phyloP scores from a whole-genome alignment of 2,329 filamentous ascomycete species.

The Colletotrichum sp. region DNA sequence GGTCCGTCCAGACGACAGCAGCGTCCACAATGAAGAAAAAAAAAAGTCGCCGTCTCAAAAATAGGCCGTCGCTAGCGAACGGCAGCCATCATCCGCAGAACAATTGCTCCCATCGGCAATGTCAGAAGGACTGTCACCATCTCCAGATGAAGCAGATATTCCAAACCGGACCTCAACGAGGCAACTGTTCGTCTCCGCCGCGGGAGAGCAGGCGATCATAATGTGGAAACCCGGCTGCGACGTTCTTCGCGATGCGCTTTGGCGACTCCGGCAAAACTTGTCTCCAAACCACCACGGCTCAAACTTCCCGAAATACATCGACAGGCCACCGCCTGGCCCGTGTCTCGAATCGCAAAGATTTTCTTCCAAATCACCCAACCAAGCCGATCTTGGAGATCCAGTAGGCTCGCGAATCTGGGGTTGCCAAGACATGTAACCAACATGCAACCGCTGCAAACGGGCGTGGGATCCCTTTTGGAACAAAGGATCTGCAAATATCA shows the following conservation, averaged over 20 bases:
- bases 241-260: not conserved
- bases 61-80: not conserved
- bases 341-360: not conserved
- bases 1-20: not conserved
- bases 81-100: not conserved
- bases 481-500: not conserved
- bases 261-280: not conserved
- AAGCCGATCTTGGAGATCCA: not conserved
- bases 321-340: not conserved
- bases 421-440: slow-evolving; percentile 9
- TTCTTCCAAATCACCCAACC: not conserved
- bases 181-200: not conserved
- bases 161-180: not conserved
- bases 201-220: not conserved
- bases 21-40: not conserved
- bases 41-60: not conserved
- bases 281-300: not conserved
- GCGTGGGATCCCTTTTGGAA: not conserved
- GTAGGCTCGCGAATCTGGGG: not conserved
- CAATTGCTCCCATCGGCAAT: not conserved
- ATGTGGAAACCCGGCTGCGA: not conserved
- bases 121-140: not conserved
- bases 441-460: not conserved
- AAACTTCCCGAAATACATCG: not conserved
- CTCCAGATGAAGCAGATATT: not conserved